Conservation (phyloP, 129 eudicot species). For the Artemisia annua region DNA sequence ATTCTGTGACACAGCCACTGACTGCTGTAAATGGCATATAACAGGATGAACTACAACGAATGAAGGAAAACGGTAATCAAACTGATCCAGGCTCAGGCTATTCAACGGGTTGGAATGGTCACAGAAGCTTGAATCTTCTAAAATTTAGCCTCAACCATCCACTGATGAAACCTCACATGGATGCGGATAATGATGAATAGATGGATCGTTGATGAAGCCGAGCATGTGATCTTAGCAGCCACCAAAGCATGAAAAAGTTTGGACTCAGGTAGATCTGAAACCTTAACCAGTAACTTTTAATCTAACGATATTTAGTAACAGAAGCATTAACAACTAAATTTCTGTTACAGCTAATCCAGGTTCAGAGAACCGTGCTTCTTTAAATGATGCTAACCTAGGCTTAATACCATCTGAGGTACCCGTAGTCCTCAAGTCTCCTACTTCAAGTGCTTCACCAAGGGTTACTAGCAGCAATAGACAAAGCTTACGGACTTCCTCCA, state of each 20-base stretch:
- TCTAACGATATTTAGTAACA: constrained; percentile 43
- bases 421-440: too few relatives aligned
- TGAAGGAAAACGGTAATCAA: constrained; percentile 67
- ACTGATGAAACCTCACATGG: constrained; percentile 52
- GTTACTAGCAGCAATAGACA: too few relatives aligned
- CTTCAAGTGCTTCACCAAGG: too few relatives aligned
- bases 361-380: too few relatives aligned
- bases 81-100: constrained; percentile 52
- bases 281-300: constrained; percentile 17
- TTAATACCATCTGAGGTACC: too few relatives aligned
- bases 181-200: constrained; percentile 82
- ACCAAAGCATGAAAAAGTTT: constrained; percentile 25
- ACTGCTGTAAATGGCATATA: not conserved
- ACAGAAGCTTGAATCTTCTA: constrained; percentile 83
- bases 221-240: constrained; percentile 36
- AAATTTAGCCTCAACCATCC: constrained; percentile 92
- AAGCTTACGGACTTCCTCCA: too few relatives aligned
- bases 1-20: constrained; percentile 2
- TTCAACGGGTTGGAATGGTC: constrained; percentile 84
- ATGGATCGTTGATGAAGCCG: constrained; percentile 89
- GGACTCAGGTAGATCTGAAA: constrained; percentile 27
- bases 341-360: too few relatives aligned
- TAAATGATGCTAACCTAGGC: too few relatives aligned
- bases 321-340: constrained; percentile 21
- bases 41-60: too few relatives aligned